phyloP scores from a whole-genome alignment of 2,329 filamentous ascomycete genomes.

The Shiraia sp. region DNA sequence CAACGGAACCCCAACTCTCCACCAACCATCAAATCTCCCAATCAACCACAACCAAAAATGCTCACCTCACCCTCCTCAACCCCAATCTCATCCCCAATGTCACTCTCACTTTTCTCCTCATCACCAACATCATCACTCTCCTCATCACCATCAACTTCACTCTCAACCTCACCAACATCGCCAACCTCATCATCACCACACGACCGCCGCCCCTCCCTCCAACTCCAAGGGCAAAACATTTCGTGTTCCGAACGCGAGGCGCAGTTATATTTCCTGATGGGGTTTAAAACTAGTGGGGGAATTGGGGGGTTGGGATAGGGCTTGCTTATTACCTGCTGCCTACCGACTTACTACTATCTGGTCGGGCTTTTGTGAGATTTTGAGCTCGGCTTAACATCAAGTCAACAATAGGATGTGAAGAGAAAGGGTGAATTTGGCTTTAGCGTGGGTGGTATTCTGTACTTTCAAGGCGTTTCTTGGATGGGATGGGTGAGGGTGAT shows the following conservation, averaged over 20 bases:
- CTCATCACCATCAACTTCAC: slow-evolving; percentile 1
- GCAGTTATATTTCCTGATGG: slow-evolving; percentile 30
- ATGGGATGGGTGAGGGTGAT: too few species aligned
- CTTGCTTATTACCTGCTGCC: neutral
- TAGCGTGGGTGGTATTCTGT: too few species aligned
- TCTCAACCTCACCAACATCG: slow-evolving; percentile 3
- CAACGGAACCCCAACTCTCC: too few species aligned
- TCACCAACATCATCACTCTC: neutral
- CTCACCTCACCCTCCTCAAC: neutral
- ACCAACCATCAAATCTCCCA: too few species aligned
- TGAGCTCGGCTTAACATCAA: too few species aligned
- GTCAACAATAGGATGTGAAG: too few species aligned
- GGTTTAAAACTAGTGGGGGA: slow-evolving; percentile 18
- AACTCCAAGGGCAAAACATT: slow-evolving; percentile 8
- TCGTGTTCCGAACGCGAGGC: slow-evolving; percentile 22
- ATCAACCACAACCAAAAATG: too few species aligned
- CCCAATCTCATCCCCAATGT: neutral
- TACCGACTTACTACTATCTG: neutral
- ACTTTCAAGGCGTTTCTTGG: too few species aligned
- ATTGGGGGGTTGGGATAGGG: slow-evolving; percentile 19
- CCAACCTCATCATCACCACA: neutral
- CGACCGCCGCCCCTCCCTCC: slow-evolving; percentile 7
- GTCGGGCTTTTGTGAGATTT: neutral
- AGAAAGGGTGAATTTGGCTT: too few species aligned
- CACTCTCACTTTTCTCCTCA: neutral